phyloP scores from a whole-genome alignment of 371 early-diverging fungal species.

The Batkoa obscura region DNA sequence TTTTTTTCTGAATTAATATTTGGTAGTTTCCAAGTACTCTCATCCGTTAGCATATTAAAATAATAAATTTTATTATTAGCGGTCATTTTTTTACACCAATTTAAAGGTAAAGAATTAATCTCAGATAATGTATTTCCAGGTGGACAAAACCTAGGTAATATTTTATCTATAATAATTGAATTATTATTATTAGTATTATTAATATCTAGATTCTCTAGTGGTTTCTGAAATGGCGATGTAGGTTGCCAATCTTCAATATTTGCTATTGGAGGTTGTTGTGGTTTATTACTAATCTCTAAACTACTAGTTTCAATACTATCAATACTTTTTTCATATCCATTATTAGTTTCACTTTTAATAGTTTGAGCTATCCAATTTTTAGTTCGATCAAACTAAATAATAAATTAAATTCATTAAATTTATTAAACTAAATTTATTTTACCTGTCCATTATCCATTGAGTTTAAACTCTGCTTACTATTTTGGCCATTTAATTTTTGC shows the following conservation, averaged over 20 bases:
- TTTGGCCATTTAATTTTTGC: not conserved
- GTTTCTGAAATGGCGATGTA: not conserved
- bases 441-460: not conserved
- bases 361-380: constrained; percentile 4
- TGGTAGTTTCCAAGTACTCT: constrained; percentile 33
- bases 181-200: not conserved
- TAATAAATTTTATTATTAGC: constrained; percentile 44
- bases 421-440: not conserved
- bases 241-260: constrained; percentile 2
- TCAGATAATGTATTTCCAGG: constrained; percentile 3
- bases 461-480: not conserved
- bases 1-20: not conserved
- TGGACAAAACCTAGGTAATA: not conserved
- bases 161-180: not conserved
- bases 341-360: not conserved
- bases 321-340: too few relatives aligned
- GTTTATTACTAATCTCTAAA: too few relatives aligned
- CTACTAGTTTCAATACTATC: too few relatives aligned
- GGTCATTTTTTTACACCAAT: constrained; percentile 31
- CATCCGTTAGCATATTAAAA: constrained; percentile 46
- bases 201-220: not conserved
- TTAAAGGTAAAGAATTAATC: constrained; percentile 5
- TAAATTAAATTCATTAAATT: not conserved
- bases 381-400: constrained; percentile 1
- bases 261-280: not conserved